Evolutionary conservation across 2,329 filamentous ascomycete genomes (phyloP), one percentile per base, ranked within the genome.

Genomic region (Fusarium sp.): DNA sequence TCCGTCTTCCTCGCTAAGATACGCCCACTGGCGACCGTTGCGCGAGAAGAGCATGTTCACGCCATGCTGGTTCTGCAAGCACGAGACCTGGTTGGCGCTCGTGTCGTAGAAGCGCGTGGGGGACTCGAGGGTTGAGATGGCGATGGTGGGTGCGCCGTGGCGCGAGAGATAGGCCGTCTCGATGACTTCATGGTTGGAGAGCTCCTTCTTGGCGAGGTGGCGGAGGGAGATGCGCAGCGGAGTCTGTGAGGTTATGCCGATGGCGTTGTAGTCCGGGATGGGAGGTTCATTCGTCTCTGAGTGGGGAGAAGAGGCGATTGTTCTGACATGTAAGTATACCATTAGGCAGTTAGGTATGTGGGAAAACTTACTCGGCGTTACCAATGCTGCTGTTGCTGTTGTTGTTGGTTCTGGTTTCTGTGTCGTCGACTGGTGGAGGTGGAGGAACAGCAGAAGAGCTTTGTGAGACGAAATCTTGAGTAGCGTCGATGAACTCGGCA

Each of bases 71-170:
- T 73, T 69, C 27, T 62, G 56, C 0, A 73, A 23, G 7, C 47
- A 58, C 1, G 67, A 66, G 3, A 73, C 67, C 19, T 73, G 68
- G 44, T 62, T 72, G 23, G 53, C 73, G 22, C 53, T 49, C 20
- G 52, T 52, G 61, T 75, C 70, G 52, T 67, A 75, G 62, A 74
- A 74, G 7, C 70, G 69, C 3, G 72, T 75, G 1, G 69, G 73
- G 0, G 71, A 61, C 45, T 70, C 71, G 53, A 75, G 71, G 32
- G 71, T 73, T 11, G 66, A 68, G 22, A 68, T 65, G 40, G 73
- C 70, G 27, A 75, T 71, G 30, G 67, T 56, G 20, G 64, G 60
- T 7, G 60, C 40, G 32, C 41, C 45, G 25, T 67, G 65, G 37
- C 71, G 72, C 6, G 25, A n/a, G 48, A 74, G 60, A 10, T 70